Base-by-base conservation (phyloP, 805 yeast genomes). In the Komagataella mondaviorum region DNA sequence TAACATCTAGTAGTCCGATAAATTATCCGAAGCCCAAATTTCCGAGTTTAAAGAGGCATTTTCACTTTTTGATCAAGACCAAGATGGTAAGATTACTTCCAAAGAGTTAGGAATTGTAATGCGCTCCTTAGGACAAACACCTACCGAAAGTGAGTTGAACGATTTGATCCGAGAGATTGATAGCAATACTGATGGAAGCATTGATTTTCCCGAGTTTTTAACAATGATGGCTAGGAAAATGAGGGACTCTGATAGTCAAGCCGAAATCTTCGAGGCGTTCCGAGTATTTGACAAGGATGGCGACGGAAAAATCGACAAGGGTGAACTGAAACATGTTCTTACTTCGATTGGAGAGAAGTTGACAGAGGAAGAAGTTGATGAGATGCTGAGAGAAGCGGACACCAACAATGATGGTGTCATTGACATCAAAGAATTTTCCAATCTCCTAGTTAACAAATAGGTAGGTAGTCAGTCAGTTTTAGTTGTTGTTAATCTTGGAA, bases 61-160 rank as follows among this genome's bases (percentile, higher is more conserved):
- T 67, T 88, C 97, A 55, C 79, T 93, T 57, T 93, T 93, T 61
- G 99, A 93, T 75, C 89, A 89, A 68, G 96, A 93, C 67, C 85
- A 90, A 63, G 97, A 90, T 69, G 99, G 99, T 48, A 88, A 88
- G 64, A 93, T 93, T 73, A 88, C 96, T 53, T 87, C 96, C 60
- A 80, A 87, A 63, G 99, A 93, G 71, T 77, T 93, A 59, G 97
- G 98, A 57, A 89, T 96, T 3, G 99, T 93, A 51, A 93, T 93
- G 99, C 85, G 99, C 72, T 88, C 97, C n/a, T 76, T 93, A 63
- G 99, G 99, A 50, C 93, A 89, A 69, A 91, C 91, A 63, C 99
- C 99, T 44, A 83, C 95, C 49, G 98, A 93, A 69, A 82, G 89
- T 57, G 99, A 93, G 69, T 84, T 93, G 61, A 86, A 93, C 52